Evolutionary conservation across 2,329 filamentous ascomycete species (phyloP).

Genomic region (Verticillium longisporum): DNA sequence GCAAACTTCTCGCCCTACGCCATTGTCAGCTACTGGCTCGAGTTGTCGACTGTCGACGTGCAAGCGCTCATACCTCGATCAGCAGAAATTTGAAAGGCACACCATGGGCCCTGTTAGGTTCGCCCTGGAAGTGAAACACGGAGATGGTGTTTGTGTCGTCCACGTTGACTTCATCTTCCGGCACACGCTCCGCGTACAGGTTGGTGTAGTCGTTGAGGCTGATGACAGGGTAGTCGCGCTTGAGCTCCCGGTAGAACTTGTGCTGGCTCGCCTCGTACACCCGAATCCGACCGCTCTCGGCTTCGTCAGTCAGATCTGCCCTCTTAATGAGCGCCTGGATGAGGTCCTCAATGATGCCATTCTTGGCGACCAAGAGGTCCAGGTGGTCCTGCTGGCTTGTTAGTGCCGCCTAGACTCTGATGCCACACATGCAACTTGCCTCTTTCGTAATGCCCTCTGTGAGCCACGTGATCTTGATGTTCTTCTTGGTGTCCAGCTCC

Average conservation of each 20-base stretch:
- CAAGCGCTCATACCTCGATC: conserved; percentile 56
- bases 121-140: conserved; percentile 89
- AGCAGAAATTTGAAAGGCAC: conserved; percentile 88
- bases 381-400: conserved; percentile 52
- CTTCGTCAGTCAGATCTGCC: conserved; percentile 68
- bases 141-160: conserved; percentile 58
- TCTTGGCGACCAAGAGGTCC: conserved; percentile 84
- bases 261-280: conserved; percentile 77
- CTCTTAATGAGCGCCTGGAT: conserved; percentile 73
- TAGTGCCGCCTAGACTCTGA: neutral
- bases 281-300: conserved; percentile 61
- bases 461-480: conserved; percentile 74
- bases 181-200: conserved; percentile 74
- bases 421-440: conserved; percentile 30
- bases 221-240: conserved; percentile 63
- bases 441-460: conserved; percentile 90
- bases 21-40: conserved; percentile 1
- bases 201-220: conserved; percentile 80
- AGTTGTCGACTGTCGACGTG: neutral
- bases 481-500: conserved; percentile 90
- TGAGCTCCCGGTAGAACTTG: conserved; percentile 77
- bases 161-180: conserved; percentile 61
- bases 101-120: conserved; percentile 76
- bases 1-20: conserved; percentile 72
- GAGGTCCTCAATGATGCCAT: conserved; percentile 72